Evolutionary conservation across 257 asterid species (phyloP).

Genomic region (Primulina huaijiensis): DNA sequence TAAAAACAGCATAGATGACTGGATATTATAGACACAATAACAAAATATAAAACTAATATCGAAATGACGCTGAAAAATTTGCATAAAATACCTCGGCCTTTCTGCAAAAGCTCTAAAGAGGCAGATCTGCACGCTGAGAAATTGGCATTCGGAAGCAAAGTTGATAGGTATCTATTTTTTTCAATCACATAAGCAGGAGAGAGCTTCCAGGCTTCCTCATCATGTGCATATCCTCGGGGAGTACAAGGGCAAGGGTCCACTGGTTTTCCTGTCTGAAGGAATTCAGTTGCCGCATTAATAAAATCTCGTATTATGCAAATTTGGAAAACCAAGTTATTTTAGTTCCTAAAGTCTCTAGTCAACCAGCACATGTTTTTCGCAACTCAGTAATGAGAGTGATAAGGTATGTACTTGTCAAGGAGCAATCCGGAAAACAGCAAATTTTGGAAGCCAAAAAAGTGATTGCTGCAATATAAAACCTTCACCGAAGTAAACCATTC

Average conservation of each 20-base stretch:
- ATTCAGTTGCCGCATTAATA: constrained; percentile 51
- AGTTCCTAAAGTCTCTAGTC: not conserved
- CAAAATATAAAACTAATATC: not conserved
- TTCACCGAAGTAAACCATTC: not conserved
- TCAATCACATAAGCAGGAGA: constrained; percentile 48
- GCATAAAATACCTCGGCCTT: constrained; percentile 62
- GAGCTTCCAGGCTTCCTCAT: constrained; percentile 38
- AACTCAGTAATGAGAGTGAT: not conserved
- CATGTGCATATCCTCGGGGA: constrained; percentile 71
- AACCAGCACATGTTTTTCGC: not conserved
- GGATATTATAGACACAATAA: constrained; percentile 1
- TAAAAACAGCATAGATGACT: constrained; percentile 16
- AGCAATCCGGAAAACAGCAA: not conserved
- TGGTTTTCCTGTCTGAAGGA: constrained; percentile 43
- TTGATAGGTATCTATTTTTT: constrained; percentile 41
- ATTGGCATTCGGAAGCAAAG: constrained; percentile 77
- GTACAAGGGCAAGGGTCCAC: constrained; percentile 97
- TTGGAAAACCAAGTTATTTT: not conserved
- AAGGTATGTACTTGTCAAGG: not conserved
- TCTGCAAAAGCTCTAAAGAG: constrained; percentile 70
- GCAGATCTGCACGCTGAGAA: constrained; percentile 89
- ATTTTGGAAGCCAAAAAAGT: constrained; percentile 1
- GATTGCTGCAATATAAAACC: constrained; percentile 6
- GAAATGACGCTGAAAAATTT: not conserved
- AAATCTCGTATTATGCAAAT: constrained; percentile 21